Evolutionary conservation across 352 stramenopile genomes (phyloP).

Genomic region (Phytopythium chamaehyphon): DNA sequence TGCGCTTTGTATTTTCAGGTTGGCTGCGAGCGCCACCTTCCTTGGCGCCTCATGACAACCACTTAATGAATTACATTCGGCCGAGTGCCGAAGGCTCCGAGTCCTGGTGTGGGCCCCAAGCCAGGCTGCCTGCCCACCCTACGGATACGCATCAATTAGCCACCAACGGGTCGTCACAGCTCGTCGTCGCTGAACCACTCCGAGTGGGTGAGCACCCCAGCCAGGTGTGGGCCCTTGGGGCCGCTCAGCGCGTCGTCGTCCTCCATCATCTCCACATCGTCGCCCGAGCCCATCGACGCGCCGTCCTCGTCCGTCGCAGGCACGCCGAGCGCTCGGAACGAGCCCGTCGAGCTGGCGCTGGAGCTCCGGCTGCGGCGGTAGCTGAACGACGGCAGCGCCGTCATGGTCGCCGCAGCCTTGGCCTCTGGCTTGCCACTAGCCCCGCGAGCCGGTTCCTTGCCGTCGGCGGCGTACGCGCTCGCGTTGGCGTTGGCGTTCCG

Average conservation of each 20-base stretch:
- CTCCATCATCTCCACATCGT: constrained; percentile 53
- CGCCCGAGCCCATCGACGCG: constrained; percentile 15
- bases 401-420: constrained; percentile 12
- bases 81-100: background rate
- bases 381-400: constrained; percentile 3
- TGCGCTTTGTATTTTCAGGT: too few relatives aligned
- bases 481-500: background rate
- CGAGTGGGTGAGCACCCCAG: constrained; percentile 34
- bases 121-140: too few relatives aligned
- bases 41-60: background rate
- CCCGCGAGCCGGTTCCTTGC: constrained; percentile 9
- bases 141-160: background rate
- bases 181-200: constrained; percentile 47
- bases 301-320: constrained; percentile 23
- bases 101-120: too few relatives aligned
- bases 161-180: constrained; percentile 10
- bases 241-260: constrained; percentile 17
- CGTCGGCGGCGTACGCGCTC: constrained; percentile 6
- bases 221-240: constrained; percentile 26
- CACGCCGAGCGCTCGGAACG: constrained; percentile 33
- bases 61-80: background rate
- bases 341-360: constrained; percentile 25
- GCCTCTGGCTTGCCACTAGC: constrained; percentile 6
- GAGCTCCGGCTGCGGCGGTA: constrained; percentile 15
- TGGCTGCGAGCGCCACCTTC: too few relatives aligned